Percentiles rank a stretch among this genome's conserved stretches.
Conservation (phyloP, 1,284 basidiomycete species). For the Wolfiporia cocos region DNA sequence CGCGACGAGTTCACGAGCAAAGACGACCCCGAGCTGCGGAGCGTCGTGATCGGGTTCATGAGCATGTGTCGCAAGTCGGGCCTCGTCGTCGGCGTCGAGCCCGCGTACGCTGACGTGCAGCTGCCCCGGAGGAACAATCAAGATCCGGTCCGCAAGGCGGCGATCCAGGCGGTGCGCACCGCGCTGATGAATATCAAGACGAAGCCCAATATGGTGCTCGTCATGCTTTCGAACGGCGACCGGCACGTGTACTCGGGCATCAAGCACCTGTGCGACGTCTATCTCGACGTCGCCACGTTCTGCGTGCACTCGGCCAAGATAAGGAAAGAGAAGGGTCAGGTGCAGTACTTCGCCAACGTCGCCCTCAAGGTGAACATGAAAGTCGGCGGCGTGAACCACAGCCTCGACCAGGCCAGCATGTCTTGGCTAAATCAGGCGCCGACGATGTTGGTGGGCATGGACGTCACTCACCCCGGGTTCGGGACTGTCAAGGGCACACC, state of each 20-base stretch:
- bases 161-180: constrained; percentile 32
- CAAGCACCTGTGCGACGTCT: constrained; percentile 63
- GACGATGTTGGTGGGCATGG: constrained; percentile 80
- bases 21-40: constrained; percentile 41
- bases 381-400: constrained; percentile 71
- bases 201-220: constrained; percentile 30
- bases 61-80: constrained; percentile 55
- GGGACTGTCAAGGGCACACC: constrained; percentile 63
- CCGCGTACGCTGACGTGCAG: constrained; percentile 26
- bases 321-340: constrained; percentile 52
- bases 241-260: constrained; percentile 64
- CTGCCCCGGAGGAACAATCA: constrained; percentile 38
- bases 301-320: constrained; percentile 65
- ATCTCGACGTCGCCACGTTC: constrained; percentile 59
- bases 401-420: constrained; percentile 42
- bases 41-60: constrained; percentile 42
- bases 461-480: constrained; percentile 76
- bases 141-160: constrained; percentile 43
- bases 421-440: constrained; percentile 46
- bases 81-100: constrained; percentile 38
- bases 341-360: constrained; percentile 74
- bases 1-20: constrained; percentile 40
- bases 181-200: constrained; percentile 22
- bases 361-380: constrained; percentile 80
- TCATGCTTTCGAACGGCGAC: constrained; percentile 62